Conservation (phyloP, 192 early-diverging fungal genomes). For the Umbelopsis ramanniana region DNA sequence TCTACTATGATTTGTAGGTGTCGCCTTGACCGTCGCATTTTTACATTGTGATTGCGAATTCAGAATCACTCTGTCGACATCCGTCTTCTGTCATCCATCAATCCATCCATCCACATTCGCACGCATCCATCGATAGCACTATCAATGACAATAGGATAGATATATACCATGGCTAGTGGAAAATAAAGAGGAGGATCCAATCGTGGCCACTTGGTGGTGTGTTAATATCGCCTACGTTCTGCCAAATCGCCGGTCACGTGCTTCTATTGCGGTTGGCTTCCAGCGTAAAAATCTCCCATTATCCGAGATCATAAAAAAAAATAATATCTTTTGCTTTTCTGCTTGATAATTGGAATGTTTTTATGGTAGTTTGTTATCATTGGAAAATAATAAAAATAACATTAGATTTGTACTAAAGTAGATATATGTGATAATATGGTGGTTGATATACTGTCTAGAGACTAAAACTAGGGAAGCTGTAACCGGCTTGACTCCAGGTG, state of each 20-base stretch:
- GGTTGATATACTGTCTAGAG: not conserved
- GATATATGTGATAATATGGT: not conserved
- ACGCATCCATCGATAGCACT: conserved; percentile 7
- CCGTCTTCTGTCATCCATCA: not conserved
- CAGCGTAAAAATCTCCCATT: not conserved
- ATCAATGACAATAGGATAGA: not conserved
- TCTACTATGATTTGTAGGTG: no score
- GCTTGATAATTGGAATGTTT: not conserved
- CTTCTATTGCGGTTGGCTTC: no score
- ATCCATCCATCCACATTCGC: not conserved
- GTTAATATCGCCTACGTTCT: not conserved
- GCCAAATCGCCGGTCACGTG: not conserved
- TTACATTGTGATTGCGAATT: not conserved
- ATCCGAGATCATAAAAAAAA: no score
- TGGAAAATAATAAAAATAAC: not conserved
- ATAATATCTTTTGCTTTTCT: no score
- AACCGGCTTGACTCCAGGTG: conserved; percentile 12
- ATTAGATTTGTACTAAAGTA: not conserved
- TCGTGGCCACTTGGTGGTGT: not conserved
- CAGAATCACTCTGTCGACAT: conserved; percentile 4
- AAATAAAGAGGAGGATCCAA: conserved; percentile 19
- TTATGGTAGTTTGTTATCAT: not conserved
- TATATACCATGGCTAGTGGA: conserved; percentile 20
- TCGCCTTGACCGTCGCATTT: conserved; percentile 27
- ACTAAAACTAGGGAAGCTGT: conserved; percentile 11